Evolutionary conservation across 2,329 filamentous ascomycete species (phyloP).

Genomic region (Metarhizium robertsii): DNA sequence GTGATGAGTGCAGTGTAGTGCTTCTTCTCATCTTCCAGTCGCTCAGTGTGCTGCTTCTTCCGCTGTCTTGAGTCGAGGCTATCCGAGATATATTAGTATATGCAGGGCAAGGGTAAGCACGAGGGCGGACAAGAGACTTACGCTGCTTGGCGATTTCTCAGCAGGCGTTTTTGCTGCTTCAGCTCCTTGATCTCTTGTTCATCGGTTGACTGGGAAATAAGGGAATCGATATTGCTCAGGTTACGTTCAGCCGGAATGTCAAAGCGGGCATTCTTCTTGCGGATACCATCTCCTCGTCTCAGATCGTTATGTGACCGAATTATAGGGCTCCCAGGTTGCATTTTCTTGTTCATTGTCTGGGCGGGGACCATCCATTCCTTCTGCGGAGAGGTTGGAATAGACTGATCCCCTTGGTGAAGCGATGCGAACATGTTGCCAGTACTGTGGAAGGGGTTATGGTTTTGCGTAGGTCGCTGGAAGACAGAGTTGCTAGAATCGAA

Average conservation of each 20-base stretch:
- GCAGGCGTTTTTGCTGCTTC: slow-evolving; percentile 92
- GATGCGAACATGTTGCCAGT: slow-evolving; percentile 44
- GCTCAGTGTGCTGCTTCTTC: slow-evolving; percentile 97
- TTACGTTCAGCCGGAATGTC: slow-evolving; percentile 93
- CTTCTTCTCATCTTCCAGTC: slow-evolving; percentile 96
- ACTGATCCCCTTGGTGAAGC: slow-evolving; percentile 35
- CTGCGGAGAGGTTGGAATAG: slow-evolving; percentile 46
- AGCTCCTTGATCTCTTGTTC: slow-evolving; percentile 95
- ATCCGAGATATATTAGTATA: slow-evolving; percentile 8
- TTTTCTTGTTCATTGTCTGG: slow-evolving; percentile 47
- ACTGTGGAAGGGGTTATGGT: slow-evolving; percentile 46
- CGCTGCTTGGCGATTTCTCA: slow-evolving; percentile 95
- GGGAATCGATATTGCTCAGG: slow-evolving; percentile 85
- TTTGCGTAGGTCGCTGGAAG: slow-evolving; percentile 44
- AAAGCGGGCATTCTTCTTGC: slow-evolving; percentile 98
- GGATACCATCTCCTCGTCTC: slow-evolving; percentile 74
- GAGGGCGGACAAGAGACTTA: slow-evolving; percentile 39
- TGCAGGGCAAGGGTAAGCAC: background rate
- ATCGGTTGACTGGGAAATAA: slow-evolving; percentile 80
- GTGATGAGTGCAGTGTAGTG: slow-evolving; percentile 68
- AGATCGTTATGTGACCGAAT: slow-evolving; percentile 69
- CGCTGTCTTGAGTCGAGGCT: slow-evolving; percentile 93
- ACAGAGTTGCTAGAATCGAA: slow-evolving; percentile 45
- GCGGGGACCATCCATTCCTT: slow-evolving; percentile 47
- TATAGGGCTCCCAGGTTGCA: slow-evolving; percentile 58